Percentiles rank a stretch among this genome's conserved stretches.
phyloP scores from a whole-genome alignment of 164 flowering plant species.

The Aristolochia contorta region DNA sequence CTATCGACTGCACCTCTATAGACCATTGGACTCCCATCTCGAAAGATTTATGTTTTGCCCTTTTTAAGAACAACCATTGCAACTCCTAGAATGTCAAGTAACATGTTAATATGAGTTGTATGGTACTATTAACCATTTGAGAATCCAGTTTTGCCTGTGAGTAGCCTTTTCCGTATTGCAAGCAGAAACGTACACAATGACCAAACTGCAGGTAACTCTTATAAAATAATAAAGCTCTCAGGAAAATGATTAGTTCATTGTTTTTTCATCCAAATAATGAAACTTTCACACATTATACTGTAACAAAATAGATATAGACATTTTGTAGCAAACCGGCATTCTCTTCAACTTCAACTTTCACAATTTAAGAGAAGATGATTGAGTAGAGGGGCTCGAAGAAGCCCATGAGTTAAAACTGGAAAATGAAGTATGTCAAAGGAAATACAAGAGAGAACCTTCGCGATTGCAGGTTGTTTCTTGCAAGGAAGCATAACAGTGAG shows the following conservation, averaged over 20 bases:
- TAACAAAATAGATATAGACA: neutral
- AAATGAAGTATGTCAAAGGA: neutral
- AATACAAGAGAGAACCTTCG: neutral
- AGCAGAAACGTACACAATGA: no score
- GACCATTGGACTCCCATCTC: constrained; percentile 94
- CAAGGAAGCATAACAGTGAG: constrained; percentile 29
- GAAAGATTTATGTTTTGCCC: constrained; percentile 85
- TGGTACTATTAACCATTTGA: neutral
- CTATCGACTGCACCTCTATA: constrained; percentile 97
- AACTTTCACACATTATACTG: neutral
- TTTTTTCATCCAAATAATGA: no score
- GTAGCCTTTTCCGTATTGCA: neutral
- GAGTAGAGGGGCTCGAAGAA: neutral
- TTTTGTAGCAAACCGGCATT: neutral
- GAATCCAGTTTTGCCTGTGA: neutral
- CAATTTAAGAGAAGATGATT: neutral
- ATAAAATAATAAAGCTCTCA: no score
- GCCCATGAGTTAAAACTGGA: neutral
- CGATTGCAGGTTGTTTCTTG: constrained; percentile 41
- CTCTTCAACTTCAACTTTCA: neutral
- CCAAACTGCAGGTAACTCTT: no score
- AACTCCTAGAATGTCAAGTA: constrained; percentile 34
- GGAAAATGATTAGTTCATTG: no score
- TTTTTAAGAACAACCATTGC: constrained; percentile 88
- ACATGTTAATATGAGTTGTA: neutral